A percentile compares a stretch with the other conserved stretches of the same genome.
phyloP scores from a whole-genome alignment of 176 grass and related monocot genomes.

The Rhynchospora pubera region DNA sequence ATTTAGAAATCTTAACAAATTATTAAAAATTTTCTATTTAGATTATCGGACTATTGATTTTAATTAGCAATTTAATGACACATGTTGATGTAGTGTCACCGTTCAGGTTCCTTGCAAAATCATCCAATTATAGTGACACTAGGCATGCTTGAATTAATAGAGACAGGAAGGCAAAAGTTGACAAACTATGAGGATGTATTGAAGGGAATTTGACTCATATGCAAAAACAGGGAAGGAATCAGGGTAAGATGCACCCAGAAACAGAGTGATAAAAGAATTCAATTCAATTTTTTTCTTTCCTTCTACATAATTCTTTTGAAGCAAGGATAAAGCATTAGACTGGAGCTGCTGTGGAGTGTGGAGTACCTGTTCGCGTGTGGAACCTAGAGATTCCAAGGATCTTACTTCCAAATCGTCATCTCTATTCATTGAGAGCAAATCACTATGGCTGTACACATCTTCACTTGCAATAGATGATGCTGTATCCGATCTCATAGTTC shows the following conservation, averaged over 20 bases:
- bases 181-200: too few species aligned
- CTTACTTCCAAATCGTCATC: neutral
- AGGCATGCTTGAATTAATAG: too few species aligned
- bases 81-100: neutral
- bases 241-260: too few species aligned
- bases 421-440: too few species aligned
- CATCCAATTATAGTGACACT: too few species aligned
- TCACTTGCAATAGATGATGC: neutral
- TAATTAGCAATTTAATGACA: neutral
- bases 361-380: neutral
- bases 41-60: neutral
- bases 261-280: neutral
- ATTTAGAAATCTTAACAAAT: neutral
- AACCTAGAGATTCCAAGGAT: neutral
- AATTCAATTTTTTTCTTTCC: neutral
- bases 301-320: neutral
- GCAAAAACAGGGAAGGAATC: too few species aligned
- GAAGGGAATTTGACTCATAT: too few species aligned
- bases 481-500: neutral
- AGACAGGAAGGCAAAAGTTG: too few species aligned
- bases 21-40: too few species aligned
- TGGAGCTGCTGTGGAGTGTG: neutral
- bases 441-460: neutral
- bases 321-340: neutral
- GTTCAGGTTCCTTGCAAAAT: too few species aligned